phyloP scores from a whole-genome alignment of 352 stramenopile species.

The Globisporangium orthogonon region DNA sequence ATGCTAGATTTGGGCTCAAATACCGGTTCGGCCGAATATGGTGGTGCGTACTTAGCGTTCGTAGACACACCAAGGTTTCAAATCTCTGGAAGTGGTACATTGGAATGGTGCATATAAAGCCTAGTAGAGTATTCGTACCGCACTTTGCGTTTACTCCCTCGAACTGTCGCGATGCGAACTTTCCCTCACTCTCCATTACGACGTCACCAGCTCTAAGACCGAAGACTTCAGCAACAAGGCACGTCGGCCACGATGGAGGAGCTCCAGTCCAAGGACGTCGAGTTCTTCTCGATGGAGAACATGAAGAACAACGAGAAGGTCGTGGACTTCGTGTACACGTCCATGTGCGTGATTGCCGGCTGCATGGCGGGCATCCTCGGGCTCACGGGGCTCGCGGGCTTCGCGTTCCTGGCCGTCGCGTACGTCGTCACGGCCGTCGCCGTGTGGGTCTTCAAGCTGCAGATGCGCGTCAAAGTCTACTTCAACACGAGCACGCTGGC shows the following conservation, averaged over 20 bases:
- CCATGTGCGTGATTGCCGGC: slow-evolving; percentile 78
- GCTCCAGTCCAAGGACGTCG: slow-evolving; percentile 62
- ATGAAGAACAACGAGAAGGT: slow-evolving; percentile 78
- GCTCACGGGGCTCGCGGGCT: slow-evolving; percentile 67
- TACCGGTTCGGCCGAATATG: too few species aligned
- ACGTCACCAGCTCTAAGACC: too few species aligned
- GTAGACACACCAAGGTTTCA: too few species aligned
- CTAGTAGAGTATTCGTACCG: too few species aligned
- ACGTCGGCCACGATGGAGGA: slow-evolving; percentile 52
- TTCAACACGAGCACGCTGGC: slow-evolving; percentile 65
- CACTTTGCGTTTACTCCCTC: too few species aligned
- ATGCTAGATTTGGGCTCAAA: too few species aligned
- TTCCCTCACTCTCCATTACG: too few species aligned
- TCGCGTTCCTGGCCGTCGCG: slow-evolving; percentile 57
- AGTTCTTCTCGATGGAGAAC: slow-evolving; percentile 88
- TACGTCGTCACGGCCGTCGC: slow-evolving; percentile 64
- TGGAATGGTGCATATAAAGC: too few species aligned
- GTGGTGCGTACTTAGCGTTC: too few species aligned
- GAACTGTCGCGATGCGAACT: too few species aligned
- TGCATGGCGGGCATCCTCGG: slow-evolving; percentile 79
- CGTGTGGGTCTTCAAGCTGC: slow-evolving; percentile 70
- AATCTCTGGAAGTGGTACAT: too few species aligned
- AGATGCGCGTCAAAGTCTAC: slow-evolving; percentile 68
- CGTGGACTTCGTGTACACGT: slow-evolving; percentile 74
- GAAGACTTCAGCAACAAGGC: too few species aligned